phyloP scores from a whole-genome alignment of 2,329 filamentous ascomycete genomes.

The Colletotrichum aenigma region DNA sequence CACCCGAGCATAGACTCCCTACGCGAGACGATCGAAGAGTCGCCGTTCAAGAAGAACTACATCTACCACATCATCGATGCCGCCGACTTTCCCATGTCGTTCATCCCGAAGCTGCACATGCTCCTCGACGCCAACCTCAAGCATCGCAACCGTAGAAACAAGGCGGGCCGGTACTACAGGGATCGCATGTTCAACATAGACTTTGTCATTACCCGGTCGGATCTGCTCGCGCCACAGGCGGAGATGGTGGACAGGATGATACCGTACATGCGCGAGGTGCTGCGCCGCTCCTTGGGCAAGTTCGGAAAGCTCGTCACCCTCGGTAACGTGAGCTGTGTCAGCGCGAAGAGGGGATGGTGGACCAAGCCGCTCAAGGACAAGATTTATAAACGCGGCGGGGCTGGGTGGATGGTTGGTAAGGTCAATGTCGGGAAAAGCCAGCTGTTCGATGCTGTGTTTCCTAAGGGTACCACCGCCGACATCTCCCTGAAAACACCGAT shows the following conservation, averaged over 20 bases:
- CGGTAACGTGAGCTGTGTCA: conserved; percentile 87
- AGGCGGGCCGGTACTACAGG: conserved; percentile 65
- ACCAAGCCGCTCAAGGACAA: conserved; percentile 84
- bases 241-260: conserved; percentile 84
- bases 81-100: conserved; percentile 94
- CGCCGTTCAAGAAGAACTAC: conserved; percentile 88
- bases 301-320: conserved; percentile 74
- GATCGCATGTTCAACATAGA: conserved; percentile 78
- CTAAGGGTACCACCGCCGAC: conserved; percentile 60
- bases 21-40: conserved; percentile 83
- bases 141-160: conserved; percentile 80
- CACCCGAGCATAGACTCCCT: conserved; percentile 85
- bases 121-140: conserved; percentile 77
- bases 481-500: background rate
- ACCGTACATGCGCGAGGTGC: conserved; percentile 79
- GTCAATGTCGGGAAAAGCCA: conserved; percentile 97
- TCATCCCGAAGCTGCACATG: conserved; percentile 77
- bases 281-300: conserved; percentile 77
- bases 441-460: conserved; percentile 86
- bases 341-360: conserved; percentile 89
- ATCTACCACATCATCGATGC: conserved; percentile 96
- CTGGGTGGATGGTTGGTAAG: conserved; percentile 96
- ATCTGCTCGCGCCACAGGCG: conserved; percentile 84
- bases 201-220: conserved; percentile 89
- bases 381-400: conserved; percentile 83